Evolutionary conservation across 2,329 filamentous ascomycete species (phyloP).

Genomic region (Lithohypha guttulata): DNA sequence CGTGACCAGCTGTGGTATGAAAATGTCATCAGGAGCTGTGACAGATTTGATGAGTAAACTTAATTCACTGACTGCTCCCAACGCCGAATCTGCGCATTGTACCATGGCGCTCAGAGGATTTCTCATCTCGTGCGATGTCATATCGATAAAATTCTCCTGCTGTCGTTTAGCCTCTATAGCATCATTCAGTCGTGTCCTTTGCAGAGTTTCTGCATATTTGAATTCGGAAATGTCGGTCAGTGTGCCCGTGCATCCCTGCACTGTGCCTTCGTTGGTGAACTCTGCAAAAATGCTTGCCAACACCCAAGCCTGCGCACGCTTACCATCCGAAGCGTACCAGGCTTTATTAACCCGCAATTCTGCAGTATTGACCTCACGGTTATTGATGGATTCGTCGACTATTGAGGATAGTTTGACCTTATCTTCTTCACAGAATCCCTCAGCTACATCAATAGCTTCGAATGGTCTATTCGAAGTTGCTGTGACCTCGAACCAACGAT

Average conservation of each 20-base stretch:
- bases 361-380: not conserved
- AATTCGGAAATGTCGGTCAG: slow-evolving; percentile 22
- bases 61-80: slow-evolving; percentile 31
- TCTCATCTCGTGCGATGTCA: slow-evolving; percentile 47
- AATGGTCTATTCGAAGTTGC: not conserved
- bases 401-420: not conserved
- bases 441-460: not conserved
- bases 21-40: slow-evolving; percentile 2
- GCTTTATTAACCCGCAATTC: not conserved
- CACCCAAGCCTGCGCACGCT: not conserved
- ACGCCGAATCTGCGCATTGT: slow-evolving; percentile 48
- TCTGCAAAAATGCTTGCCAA: slow-evolving; percentile 4
- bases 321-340: not conserved
- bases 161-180: slow-evolving; percentile 16
- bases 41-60: not conserved
- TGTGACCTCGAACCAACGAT: slow-evolving; percentile 4
- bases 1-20: too few relatives aligned
- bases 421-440: slow-evolving; percentile 1
- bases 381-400: not conserved
- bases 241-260: not conserved
- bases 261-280: not conserved
- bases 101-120: slow-evolving; percentile 49
- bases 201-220: slow-evolving; percentile 18
- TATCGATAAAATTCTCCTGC: slow-evolving; percentile 63
- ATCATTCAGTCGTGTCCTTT: slow-evolving; percentile 33